Evolutionary conservation across 163 green algal genomes (phyloP).

Genomic region (Scenedesmus sp.): DNA sequence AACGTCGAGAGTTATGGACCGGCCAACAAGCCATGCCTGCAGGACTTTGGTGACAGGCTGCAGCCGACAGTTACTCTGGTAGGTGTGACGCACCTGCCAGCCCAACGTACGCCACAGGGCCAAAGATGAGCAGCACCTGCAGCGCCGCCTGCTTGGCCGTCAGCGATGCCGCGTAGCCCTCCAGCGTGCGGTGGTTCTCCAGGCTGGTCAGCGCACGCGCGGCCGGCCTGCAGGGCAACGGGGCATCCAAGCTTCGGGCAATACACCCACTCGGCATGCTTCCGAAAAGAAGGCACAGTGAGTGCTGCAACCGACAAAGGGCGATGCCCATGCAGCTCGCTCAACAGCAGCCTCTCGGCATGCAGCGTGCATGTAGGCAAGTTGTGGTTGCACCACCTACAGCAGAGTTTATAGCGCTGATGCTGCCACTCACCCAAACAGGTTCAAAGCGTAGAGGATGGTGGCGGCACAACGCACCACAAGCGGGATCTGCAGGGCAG

Average conservation of each 20-base stretch:
- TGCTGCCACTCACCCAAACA: constrained; percentile 8
- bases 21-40: too few relatives aligned
- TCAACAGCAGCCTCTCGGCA: background rate
- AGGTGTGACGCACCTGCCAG: constrained; percentile 32
- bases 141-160: constrained; percentile 33
- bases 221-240: constrained; percentile 15
- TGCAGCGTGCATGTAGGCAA: background rate
- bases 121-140: constrained; percentile 18
- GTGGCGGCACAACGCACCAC: background rate
- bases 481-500: constrained; percentile 18
- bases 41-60: too few relatives aligned
- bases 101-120: constrained; percentile 16
- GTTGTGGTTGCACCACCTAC: background rate
- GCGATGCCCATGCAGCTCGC: background rate
- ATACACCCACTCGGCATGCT: too few relatives aligned
- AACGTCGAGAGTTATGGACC: too few relatives aligned
- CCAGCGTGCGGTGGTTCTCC: constrained; percentile 10
- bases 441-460: background rate
- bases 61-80: too few relatives aligned
- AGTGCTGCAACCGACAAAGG: too few relatives aligned
- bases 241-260: too few relatives aligned
- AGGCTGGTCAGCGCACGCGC: background rate
- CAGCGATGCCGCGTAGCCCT: constrained; percentile 22
- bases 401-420: background rate
- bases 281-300: too few relatives aligned